phyloP scores from a whole-genome alignment of 78 protist species.

The Diacronema lutheri region DNA sequence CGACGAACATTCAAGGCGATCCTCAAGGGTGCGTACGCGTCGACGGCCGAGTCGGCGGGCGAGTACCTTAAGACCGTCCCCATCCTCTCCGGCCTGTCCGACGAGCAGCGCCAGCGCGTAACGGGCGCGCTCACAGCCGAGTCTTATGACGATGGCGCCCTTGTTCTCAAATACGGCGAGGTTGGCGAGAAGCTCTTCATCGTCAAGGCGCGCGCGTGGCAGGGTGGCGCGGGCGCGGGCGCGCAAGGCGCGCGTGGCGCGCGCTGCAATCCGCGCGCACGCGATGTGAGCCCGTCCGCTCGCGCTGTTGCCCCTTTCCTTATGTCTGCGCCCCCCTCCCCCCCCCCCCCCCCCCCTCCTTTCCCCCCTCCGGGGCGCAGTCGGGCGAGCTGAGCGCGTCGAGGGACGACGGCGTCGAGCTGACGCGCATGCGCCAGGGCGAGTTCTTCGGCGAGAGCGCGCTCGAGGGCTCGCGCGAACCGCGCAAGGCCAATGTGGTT shows the following conservation, averaged over 20 bases:
- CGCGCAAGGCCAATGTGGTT: neutral
- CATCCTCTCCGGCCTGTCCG: neutral
- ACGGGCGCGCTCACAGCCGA: neutral
- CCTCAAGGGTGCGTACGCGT: neutral
- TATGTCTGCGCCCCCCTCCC: too few relatives aligned
- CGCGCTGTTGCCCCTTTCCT: too few relatives aligned
- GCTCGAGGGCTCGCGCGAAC: neutral
- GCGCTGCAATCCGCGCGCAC: too few relatives aligned
- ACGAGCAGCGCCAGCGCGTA: neutral
- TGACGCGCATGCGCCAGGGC: neutral
- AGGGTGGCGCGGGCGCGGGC: too few relatives aligned
- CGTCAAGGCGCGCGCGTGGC: neutral
- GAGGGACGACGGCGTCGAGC: neutral
- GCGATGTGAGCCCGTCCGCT: too few relatives aligned
- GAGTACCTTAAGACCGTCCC: neutral
- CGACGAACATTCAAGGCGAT: neutral
- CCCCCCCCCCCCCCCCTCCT: too few relatives aligned
- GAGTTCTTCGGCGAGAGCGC: neutral
- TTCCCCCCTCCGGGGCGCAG: too few relatives aligned
- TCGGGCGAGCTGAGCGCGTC: neutral
- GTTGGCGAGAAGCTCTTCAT: neutral
- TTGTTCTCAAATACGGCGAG: neutral
- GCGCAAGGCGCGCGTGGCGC: too few relatives aligned
- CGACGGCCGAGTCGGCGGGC: neutral
- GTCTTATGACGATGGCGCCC: neutral